Evolutionary conservation across 495 filamentous ascomycete species (phyloP), one percentile per base, ranked within the genome.

Genomic region (Penicillium longicatenatum): DNA sequence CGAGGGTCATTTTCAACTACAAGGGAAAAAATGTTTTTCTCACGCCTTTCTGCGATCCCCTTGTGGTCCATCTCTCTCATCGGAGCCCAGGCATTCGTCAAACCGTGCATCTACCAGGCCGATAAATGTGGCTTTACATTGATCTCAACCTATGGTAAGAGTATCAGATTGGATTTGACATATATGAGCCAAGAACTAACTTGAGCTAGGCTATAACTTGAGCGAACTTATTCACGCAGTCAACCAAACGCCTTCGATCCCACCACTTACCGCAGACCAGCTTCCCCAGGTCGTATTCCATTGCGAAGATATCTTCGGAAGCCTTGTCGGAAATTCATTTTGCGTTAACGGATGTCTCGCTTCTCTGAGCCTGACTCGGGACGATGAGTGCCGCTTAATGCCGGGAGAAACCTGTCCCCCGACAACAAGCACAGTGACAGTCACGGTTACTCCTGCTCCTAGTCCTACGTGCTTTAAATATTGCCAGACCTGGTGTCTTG

Each of bases 41-140:
- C 11, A n/a, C 24, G 3, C 6, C 45, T 45, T 14, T 17, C 39
- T 30, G 6, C 20, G 4, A 22, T 35, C 6, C 21, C n/a, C 52
- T 50, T 39, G 4, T 48, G 43, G 29, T 41, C 50, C 8, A 24
- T 26, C 2, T 41, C 57, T 3, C 22, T 54, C n/a, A 20, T 52
- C 12, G 41, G 45, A 35, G 46, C 41, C 20, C n/a, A 47, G 8
- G 52, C 54, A 26, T 66, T 55, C 44, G 29, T 50, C 39, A 58
- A 17, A 31, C 60, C 63, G 54, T 66, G 63, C 35, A 54, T 66
- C 29, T 66, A 66, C 31, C 60, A 62, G 50, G n/a, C 57, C 7
- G 59, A 62, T 12, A 66, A 62, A 55, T 66, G 59, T 41, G 63
- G 63, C 50, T 53, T 31, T 30, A 62, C 60, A 10, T 49, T 66